These are phyloP conservation scores for Urochloa ruziziensis DNA, from an alignment of 176 grass and related monocot genomes.

Conservation along the genomic window DNA sequence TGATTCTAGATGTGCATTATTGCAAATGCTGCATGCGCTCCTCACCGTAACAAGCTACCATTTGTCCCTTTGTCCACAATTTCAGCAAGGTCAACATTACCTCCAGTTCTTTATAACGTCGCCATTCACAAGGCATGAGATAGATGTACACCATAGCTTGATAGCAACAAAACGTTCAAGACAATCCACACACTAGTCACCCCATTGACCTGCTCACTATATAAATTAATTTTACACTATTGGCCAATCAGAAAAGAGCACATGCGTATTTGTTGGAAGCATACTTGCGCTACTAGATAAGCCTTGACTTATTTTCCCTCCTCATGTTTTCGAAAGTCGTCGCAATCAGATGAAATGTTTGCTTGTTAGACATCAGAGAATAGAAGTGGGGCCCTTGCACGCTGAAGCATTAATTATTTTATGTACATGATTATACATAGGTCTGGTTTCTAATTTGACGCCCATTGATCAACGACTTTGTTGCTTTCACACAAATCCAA, in stretches of 20 bases:
- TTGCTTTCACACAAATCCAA: background rate
- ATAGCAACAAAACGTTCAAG: background rate
- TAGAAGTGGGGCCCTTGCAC: background rate
- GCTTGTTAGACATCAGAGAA: background rate
- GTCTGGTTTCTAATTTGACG: background rate
- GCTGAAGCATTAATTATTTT: background rate
- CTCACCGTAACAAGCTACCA: background rate
- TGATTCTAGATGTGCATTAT: background rate
- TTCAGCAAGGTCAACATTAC: background rate
- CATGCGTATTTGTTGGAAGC: background rate
- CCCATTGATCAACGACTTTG: background rate
- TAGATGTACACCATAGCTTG: background rate
- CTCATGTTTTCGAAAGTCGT: background rate
- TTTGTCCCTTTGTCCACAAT: background rate
- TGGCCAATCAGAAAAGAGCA: background rate
- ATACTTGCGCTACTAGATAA: background rate
- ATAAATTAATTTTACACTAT: no score
- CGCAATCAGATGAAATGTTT: background rate
- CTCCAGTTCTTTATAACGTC: background rate
- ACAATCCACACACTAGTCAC: background rate
- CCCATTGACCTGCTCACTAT: background rate
- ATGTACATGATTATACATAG: background rate
- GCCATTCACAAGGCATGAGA: background rate
- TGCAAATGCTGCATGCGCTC: background rate
- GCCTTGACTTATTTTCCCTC: conserved; percentile 1